These are phyloP conservation scores for Kwoniella botswanensis DNA, from an alignment of 768 basidiomycete genomes.

Conservation along the genomic window DNA sequence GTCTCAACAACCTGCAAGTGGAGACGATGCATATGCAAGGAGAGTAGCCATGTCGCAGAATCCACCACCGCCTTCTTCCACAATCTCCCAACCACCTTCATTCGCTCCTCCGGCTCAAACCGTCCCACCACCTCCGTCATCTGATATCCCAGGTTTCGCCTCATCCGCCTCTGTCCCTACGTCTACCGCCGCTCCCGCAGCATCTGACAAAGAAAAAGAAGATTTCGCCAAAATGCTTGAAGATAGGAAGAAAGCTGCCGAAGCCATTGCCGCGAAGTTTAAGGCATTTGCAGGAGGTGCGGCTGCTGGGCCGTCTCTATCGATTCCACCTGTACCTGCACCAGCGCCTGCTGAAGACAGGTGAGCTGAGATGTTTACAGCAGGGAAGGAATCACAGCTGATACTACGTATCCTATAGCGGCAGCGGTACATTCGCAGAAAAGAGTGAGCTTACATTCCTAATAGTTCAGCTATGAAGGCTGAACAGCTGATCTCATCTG, in stretches of 20 bases:
- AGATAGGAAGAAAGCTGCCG: slow-evolving; percentile 49
- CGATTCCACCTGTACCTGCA: slow-evolving; percentile 3
- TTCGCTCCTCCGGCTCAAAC: slow-evolving; percentile 14
- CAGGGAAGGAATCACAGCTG: neutral
- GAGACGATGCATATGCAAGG: slow-evolving; percentile 49
- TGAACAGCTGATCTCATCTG: slow-evolving; percentile 18
- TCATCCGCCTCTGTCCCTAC: slow-evolving; percentile 1
- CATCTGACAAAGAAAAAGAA: slow-evolving; percentile 2
- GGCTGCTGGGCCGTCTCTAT: slow-evolving; percentile 22
- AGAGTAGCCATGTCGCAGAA: slow-evolving; percentile 43
- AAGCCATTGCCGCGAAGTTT: slow-evolving; percentile 54
- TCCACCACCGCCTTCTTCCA: slow-evolving; percentile 19
- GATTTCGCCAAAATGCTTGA: slow-evolving; percentile 45
- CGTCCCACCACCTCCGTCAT: slow-evolving; percentile 1
- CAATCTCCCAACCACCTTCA: slow-evolving; percentile 5
- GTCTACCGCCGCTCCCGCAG: neutral
- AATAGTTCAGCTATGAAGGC: neutral
- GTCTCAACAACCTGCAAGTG: slow-evolving; percentile 42
- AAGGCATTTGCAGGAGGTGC: slow-evolving; percentile 34
- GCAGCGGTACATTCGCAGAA: slow-evolving; percentile 48
- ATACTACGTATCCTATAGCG: slow-evolving; percentile 12
- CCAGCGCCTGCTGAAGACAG: slow-evolving; percentile 27
- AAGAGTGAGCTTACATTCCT: slow-evolving; percentile 42
- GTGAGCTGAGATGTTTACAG: slow-evolving; percentile 34
- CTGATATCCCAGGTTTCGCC: slow-evolving; percentile 30